Base-by-base conservation (phyloP, 139 green algal genomes). In the Picochlorum costavermella region DNA sequence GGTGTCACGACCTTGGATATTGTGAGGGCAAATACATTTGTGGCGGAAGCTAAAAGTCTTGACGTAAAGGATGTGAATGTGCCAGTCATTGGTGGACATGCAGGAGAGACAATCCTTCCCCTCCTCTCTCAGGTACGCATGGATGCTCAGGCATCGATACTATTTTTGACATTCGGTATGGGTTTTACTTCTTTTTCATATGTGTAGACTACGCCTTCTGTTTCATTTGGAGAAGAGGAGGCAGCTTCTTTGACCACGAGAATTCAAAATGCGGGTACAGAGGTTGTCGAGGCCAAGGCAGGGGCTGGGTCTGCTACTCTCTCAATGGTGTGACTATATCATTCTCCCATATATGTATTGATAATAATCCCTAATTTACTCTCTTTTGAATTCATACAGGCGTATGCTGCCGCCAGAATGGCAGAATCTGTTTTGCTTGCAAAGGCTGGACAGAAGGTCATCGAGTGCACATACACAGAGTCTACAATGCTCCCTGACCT, bases 41-140 rank as follows among this genome's bases (percentile, higher is more conserved):
- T 89, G n/a, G 73, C 75, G 14, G 80, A 89, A 72, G 57, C 74
- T 23, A 75, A 80, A 66, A 77, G 81, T 36, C 67, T 89, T 37
- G 72, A 90, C 70, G 72, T 87, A 6, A 64, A 75, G 26, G 76
- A 95, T 50, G 93, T 98, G 17, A 71, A 81, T 43, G 86, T 99
- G 37, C 94, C 94, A 13, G 94, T 99, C 8, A 81, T 99, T 20
- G 94, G 94, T 10, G 94, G 94, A 16, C 94, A 99, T 65, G 94
- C 94, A 16, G 94, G 94, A 43, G 83, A 87, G 69, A 99, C 94
- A 72, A 99, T 99, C 78, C 77, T 99, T 73, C 93, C 94, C 5
- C 80, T 99, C 50, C 82, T 98, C 17, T 97, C 88, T 17, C 92
- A 53, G 46, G 46, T 53, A 96, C 85, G 72, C 63, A 28, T 53